phyloP scores from a whole-genome alignment of 345 rosid species.

The Populus deltoides region DNA sequence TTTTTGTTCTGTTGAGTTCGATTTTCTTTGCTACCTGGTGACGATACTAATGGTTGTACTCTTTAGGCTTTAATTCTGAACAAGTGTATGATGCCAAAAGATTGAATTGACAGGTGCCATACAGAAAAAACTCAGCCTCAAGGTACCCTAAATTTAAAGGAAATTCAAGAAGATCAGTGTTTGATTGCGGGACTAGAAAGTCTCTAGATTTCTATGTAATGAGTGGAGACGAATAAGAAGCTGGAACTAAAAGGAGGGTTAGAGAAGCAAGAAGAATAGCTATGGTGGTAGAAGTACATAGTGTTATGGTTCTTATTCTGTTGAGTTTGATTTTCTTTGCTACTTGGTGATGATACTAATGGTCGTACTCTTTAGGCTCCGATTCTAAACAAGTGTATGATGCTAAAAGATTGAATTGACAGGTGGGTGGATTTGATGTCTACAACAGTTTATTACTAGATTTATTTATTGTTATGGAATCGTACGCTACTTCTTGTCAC shows the following conservation, averaged over 20 bases:
- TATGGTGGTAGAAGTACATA: conserved; percentile 1
- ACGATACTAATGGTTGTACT: neutral
- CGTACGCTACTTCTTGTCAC: too few relatives aligned
- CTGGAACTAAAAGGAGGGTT: conserved; percentile 24
- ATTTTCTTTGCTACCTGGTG: neutral
- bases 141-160: conserved; percentile 82
- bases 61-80: neutral
- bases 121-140: conserved; percentile 91
- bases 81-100: too few relatives aligned
- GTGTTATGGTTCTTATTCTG: conserved; percentile 1
- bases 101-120: too few relatives aligned
- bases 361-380: neutral
- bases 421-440: too few relatives aligned
- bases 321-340: neutral
- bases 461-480: too few relatives aligned
- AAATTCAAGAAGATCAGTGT: conserved; percentile 63
- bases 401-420: too few relatives aligned
- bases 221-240: neutral
- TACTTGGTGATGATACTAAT: neutral
- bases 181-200: conserved; percentile 24
- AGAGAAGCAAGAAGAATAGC: conserved; percentile 14
- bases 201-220: too few relatives aligned
- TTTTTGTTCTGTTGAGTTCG: neutral
- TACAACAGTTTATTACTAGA: too few relatives aligned
- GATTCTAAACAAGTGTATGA: neutral